Conservation (phyloP, 495 filamentous ascomycete genomes). For the Penicillium coffeae region DNA sequence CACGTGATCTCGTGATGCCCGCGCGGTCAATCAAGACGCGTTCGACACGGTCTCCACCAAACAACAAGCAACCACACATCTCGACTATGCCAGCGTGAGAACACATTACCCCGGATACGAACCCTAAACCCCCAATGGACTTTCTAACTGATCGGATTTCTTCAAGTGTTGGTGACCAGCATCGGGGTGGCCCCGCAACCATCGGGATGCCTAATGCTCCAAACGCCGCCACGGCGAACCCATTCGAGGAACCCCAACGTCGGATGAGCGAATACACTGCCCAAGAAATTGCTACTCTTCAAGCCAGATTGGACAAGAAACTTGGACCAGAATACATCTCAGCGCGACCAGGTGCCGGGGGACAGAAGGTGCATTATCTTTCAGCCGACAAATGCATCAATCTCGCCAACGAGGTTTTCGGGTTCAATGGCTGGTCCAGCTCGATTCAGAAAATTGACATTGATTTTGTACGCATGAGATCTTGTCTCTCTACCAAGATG, state of each 20-base stretch:
- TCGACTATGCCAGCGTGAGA: conserved; percentile 45
- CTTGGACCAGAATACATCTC: conserved; percentile 98
- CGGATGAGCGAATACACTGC: conserved; percentile 78
- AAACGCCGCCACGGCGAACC: conserved; percentile 52
- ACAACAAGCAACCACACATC: conserved; percentile 8
- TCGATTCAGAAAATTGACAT: conserved; percentile 83
- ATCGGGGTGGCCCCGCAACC: conserved; percentile 43
- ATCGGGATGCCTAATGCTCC: conserved; percentile 37
- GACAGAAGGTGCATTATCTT: conserved; percentile 85
- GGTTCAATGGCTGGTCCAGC: conserved; percentile 97
- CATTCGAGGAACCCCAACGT: conserved; percentile 67
- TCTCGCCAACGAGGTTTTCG: conserved; percentile 96
- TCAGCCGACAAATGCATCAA: conserved; percentile 91
- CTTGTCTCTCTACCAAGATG: neutral
- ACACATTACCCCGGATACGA: neutral
- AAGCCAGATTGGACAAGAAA: conserved; percentile 81
- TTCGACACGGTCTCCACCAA: conserved; percentile 14
- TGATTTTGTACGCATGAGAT: conserved; percentile 65
- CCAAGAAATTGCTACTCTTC: conserved; percentile 83
- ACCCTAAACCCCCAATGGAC: neutral
- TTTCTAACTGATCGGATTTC: conserved; percentile 23
- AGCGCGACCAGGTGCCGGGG: conserved; percentile 70
- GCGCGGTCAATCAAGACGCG: conserved; percentile 27
- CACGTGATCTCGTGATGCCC: conserved; percentile 44
- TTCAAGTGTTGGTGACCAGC: conserved; percentile 75